These are phyloP conservation scores for Aphanomyces euteiches DNA, from an alignment of 352 stramenopile species.

Conservation along the genomic window DNA sequence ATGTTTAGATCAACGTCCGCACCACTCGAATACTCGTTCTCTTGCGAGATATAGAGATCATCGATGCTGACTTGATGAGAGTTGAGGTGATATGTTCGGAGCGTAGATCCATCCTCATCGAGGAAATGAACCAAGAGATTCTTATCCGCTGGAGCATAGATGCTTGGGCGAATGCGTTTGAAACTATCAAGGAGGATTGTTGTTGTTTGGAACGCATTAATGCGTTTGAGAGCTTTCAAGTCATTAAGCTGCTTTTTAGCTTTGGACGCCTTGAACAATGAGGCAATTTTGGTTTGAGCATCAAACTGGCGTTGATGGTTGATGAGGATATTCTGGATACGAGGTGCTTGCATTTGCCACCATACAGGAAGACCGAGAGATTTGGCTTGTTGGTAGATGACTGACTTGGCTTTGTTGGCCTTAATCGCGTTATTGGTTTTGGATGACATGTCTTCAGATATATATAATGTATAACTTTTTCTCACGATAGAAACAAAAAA, in stretches of 20 bases:
- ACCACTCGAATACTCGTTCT: conserved; percentile 36
- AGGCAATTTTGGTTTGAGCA: conserved; percentile 27
- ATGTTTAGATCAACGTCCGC: conserved; percentile 34
- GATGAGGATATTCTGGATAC: too few relatives aligned
- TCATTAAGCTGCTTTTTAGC: conserved; percentile 21
- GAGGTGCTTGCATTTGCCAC: too few relatives aligned
- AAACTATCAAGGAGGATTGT: conserved; percentile 33
- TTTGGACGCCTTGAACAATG: conserved; percentile 19
- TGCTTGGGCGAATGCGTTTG: conserved; percentile 33
- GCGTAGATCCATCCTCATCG: conserved; percentile 29
- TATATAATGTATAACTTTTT: too few relatives aligned
- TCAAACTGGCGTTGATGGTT: not conserved
- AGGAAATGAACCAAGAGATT: conserved; percentile 35
- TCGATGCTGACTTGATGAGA: conserved; percentile 32
- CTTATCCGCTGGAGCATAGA: conserved; percentile 32
- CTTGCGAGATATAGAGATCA: conserved; percentile 35
- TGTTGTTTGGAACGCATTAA: conserved; percentile 29
- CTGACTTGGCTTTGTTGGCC: too few relatives aligned
- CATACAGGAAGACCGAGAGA: too few relatives aligned
- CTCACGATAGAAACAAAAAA: too few relatives aligned
- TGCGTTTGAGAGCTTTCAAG: conserved; percentile 27
- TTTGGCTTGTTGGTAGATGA: too few relatives aligned
- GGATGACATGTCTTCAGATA: too few relatives aligned
- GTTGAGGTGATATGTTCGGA: conserved; percentile 34
- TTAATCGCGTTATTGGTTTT: too few relatives aligned